These are phyloP conservation scores for Aureobasidium melanogenum DNA, from an alignment of 2,329 filamentous ascomycete genomes.

Conservation along the genomic window DNA sequence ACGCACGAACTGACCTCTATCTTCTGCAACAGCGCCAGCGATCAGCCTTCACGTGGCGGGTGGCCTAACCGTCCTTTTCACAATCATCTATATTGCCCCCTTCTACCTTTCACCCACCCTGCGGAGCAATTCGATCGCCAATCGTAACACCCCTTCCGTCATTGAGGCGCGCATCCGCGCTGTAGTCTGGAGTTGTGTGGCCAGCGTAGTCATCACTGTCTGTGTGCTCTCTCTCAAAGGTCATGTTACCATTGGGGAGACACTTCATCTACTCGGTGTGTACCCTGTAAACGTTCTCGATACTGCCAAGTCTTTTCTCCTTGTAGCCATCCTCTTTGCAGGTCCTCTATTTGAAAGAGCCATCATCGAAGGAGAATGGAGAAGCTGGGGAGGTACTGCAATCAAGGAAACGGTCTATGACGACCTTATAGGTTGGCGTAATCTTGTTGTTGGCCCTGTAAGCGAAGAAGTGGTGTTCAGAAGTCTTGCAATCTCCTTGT, in stretches of 20 bases:
- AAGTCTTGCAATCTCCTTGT: conserved; percentile 72
- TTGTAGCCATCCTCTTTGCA: conserved; percentile 71
- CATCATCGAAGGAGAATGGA: conserved; percentile 62
- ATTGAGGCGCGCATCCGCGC: conserved; percentile 79
- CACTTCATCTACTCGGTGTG: conserved; percentile 65
- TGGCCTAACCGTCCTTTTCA: conserved; percentile 53
- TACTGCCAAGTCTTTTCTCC: conserved; percentile 51
- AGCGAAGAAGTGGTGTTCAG: conserved; percentile 95
- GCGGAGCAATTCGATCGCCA: conserved; percentile 67
- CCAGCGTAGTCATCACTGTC: conserved; percentile 59
- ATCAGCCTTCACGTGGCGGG: conserved; percentile 3
- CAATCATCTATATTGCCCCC: conserved; percentile 79
- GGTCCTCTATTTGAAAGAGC: conserved; percentile 77
- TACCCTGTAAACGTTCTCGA: conserved; percentile 67
- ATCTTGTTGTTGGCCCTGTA: conserved; percentile 72
- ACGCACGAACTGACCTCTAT: background rate
- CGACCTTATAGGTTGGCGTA: conserved; percentile 78
- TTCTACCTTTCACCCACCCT: conserved; percentile 79
- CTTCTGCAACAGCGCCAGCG: background rate
- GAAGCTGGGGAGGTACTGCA: conserved; percentile 48
- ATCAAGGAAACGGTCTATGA: conserved; percentile 52
- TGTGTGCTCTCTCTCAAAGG: conserved; percentile 43
- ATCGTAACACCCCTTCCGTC: conserved; percentile 79
- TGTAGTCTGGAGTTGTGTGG: conserved; percentile 65
- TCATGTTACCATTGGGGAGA: conserved; percentile 37